Percentiles rank a stretch among this genome's conserved stretches.
phyloP scores from a whole-genome alignment of 768 basidiomycete genomes.

The Russula griseocarnosa region DNA sequence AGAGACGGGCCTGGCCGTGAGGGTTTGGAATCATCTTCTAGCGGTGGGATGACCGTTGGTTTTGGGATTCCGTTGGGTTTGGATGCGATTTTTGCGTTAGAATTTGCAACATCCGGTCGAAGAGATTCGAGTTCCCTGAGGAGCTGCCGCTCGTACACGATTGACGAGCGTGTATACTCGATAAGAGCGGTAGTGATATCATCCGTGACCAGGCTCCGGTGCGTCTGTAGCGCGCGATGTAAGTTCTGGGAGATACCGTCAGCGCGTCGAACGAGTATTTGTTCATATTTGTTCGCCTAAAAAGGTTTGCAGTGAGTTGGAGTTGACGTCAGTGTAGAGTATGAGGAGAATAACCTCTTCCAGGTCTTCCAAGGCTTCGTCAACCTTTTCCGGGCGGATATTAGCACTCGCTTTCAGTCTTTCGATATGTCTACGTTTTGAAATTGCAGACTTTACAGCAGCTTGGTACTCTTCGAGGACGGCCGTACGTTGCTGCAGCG shows the following conservation, averaged over 20 bases:
- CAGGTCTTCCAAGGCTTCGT: conserved; percentile 88
- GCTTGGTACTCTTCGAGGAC: conserved; percentile 93
- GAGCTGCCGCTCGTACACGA: conserved; percentile 88
- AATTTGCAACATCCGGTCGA: conserved; percentile 65
- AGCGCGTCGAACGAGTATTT: conserved; percentile 76
- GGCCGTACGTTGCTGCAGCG: conserved; percentile 80
- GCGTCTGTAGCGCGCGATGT: conserved; percentile 77
- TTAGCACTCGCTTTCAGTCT: conserved; percentile 80
- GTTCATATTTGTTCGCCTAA: conserved; percentile 89
- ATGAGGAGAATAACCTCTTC: conserved; percentile 62
- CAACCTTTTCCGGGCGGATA: conserved; percentile 80
- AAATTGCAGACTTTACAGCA: conserved; percentile 89
- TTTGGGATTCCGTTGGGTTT: conserved; percentile 51
- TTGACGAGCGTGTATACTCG: conserved; percentile 86
- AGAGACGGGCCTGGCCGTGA: conserved; percentile 31
- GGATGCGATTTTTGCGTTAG: conserved; percentile 55
- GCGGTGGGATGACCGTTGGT: conserved; percentile 56
- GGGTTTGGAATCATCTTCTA: conserved; percentile 55
- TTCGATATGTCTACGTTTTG: conserved; percentile 88
- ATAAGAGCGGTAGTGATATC: conserved; percentile 88
- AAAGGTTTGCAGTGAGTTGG: conserved; percentile 23
- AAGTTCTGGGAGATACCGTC: conserved; percentile 93
- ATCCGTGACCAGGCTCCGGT: conserved; percentile 83
- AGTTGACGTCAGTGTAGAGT: background rate
- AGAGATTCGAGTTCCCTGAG: conserved; percentile 86